phyloP scores from a whole-genome alignment of 257 asterid genomes.

The Solanum dulcamara region DNA sequence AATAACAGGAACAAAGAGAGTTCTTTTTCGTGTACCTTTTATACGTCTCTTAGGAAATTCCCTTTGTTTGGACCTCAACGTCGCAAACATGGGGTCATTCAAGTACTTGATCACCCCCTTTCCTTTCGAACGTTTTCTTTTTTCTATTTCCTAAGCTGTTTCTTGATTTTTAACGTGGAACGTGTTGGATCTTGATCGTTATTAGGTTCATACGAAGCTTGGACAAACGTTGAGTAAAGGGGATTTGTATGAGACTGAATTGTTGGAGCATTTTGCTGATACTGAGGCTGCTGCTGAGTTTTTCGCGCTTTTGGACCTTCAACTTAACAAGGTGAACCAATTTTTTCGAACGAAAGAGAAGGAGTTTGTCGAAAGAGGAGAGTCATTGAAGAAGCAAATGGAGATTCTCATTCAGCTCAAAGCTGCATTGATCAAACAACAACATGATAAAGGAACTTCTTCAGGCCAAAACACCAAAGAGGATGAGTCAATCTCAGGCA shows the following conservation, averaged over 20 bases:
- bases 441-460: constrained; percentile 17
- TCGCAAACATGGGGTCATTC: constrained; percentile 41
- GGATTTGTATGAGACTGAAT: constrained; percentile 66
- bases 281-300: constrained; percentile 60
- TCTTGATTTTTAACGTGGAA: not conserved
- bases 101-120: constrained; percentile 18
- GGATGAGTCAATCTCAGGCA: constrained; percentile 61
- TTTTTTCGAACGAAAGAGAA: constrained; percentile 59
- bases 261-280: constrained; percentile 61
- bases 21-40: constrained; percentile 5
- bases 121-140: not conserved
- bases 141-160: not conserved
- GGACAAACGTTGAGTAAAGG: constrained; percentile 35
- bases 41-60: constrained; percentile 25
- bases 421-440: constrained; percentile 25
- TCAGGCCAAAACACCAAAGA: constrained; percentile 35
- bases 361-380: constrained; percentile 80
- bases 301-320: constrained; percentile 58
- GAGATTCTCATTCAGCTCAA: constrained; percentile 69
- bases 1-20: constrained; percentile 6
- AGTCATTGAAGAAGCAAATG: constrained; percentile 65
- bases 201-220: constrained; percentile 61
- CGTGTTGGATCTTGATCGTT: not conserved
- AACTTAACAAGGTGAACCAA: constrained; percentile 85
- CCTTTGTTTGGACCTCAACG: constrained; percentile 27